Evolutionary conservation across 139 green algal species (phyloP), one percentile per base, ranked within the genome.

Genomic region (Limnomonas spitsbergensis): DNA sequence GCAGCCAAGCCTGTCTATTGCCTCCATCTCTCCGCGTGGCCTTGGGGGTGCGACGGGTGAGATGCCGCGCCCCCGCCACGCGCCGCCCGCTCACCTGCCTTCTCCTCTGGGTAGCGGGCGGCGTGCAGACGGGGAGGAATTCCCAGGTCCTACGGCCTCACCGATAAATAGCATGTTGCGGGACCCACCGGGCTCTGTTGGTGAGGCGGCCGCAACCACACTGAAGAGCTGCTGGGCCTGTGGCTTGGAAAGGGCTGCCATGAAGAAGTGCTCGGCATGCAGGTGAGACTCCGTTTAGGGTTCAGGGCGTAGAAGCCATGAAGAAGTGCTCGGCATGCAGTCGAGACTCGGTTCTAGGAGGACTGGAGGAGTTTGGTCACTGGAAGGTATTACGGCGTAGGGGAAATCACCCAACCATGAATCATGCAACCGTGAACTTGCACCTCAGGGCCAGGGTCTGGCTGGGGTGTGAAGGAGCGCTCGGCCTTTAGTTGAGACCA

Each of bases 241-340:
- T 61, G 47, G 47, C 14, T 29, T 29, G 47, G 47, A 61, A 20
- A 20, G 20, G 20, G 14, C 47, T 20, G 20, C 14, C 14, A 61
- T 61, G 47, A 61, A 61, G 47, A 61, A 61, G 20, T 61, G 47
- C 47, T 61, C 47, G 14, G 47, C 14, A 29, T 61, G 47, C 47
- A 61, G 47, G 47, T 61, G 47, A 61, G 47, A 61, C 20, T 61
- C n/a, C n/a, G n/a, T n/a, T n/a, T n/a, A n/a, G n/a, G n/a, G n/a
- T n/a, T n/a, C n/a, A 14, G 14, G 47, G 47, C 47, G 47, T 14
- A 14, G 47, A 14, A 20, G 14, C 47, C 47, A 20, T 61, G 14
- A 61, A 61, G 47, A 61, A 61, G 47, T 61, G 47, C 47, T 61
- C 47, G 47, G n/a, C n/a, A n/a, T n/a, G n/a, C n/a, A n/a, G n/a